A percentile compares a stretch with the other conserved stretches of the same genome.
These are phyloP conservation scores for Kwoniella bestiolae DNA, from an alignment of 768 basidiomycete species.

Conservation along the genomic window DNA sequence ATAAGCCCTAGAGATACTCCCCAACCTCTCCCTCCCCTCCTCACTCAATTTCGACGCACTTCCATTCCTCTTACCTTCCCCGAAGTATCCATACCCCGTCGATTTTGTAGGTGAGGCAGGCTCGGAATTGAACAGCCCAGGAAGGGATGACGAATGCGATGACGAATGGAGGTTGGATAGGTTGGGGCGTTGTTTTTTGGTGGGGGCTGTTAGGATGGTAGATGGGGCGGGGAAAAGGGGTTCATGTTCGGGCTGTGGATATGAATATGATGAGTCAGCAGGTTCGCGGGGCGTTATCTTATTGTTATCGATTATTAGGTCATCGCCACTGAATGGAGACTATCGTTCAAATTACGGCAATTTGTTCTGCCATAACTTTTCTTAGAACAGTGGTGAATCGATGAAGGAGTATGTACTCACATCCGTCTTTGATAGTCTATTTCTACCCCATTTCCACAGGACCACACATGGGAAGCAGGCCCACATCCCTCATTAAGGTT, in stretches of 20 bases:
- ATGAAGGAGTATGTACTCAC: background rate
- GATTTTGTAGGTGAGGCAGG: slow-evolving; percentile 20
- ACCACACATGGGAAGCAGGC: slow-evolving; percentile 7
- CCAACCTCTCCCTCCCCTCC: slow-evolving; percentile 19
- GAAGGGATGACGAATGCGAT: background rate
- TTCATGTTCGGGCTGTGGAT: slow-evolving; percentile 16
- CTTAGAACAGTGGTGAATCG: background rate
- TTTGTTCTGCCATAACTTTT: background rate
- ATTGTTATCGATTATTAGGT: background rate
- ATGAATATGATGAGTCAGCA: background rate
- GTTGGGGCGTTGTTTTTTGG: slow-evolving; percentile 4
- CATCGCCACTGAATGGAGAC: background rate
- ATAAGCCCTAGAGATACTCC: slow-evolving; percentile 24
- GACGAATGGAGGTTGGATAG: slow-evolving; percentile 8
- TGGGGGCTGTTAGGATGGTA: slow-evolving; percentile 23
- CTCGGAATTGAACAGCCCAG: slow-evolving; percentile 1
- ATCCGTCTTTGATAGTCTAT: background rate
- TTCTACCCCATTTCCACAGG: slow-evolving; percentile 4
- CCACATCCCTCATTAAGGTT: slow-evolving; percentile 8
- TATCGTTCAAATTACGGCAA: background rate
- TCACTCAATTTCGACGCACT: slow-evolving; percentile 14
- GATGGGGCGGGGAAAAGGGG: slow-evolving; percentile 22
- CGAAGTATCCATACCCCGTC: background rate
- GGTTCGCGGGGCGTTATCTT: background rate
- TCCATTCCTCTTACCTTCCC: background rate